Conservation (phyloP, 2,329 filamentous ascomycete species). For the Pseudocercospora vitis region DNA sequence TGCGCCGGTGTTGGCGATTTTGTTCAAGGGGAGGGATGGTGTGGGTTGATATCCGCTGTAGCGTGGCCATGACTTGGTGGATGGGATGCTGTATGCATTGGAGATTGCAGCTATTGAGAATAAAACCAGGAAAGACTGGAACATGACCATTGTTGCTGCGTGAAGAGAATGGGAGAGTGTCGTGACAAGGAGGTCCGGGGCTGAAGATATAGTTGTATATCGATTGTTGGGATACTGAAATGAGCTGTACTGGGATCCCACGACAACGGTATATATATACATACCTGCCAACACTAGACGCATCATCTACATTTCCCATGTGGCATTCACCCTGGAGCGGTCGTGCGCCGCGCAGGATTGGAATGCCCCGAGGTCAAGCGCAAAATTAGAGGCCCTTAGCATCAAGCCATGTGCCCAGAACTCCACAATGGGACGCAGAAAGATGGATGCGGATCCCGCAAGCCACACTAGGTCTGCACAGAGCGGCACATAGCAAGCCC, state of each 20-base stretch:
- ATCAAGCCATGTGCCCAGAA: conserved; percentile 12
- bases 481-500: conserved; percentile 21
- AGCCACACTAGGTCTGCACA: conserved; percentile 16
- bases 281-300: background rate
- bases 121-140: conserved; percentile 17
- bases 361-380: conserved; percentile 10
- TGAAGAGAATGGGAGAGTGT: background rate
- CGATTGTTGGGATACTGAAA: background rate
- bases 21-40: conserved; percentile 21
- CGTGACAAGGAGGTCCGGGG: background rate
- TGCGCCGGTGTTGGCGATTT: conserved; percentile 22
- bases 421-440: background rate
- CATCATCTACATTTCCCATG: background rate
- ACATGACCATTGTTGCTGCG: conserved; percentile 8
- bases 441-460: conserved; percentile 14
- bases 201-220: too few relatives aligned
- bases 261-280: background rate
- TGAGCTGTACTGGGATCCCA: conserved; percentile 1
- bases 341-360: conserved; percentile 16
- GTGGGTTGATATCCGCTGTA: conserved; percentile 4
- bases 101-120: conserved; percentile 16
- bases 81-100: conserved; percentile 7
- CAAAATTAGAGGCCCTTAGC: conserved; percentile 20
- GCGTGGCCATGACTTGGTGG: background rate
- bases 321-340: conserved; percentile 8